A percentile compares a stretch with the other conserved stretches of the same genome.
Evolutionary conservation across 2,329 filamentous ascomycete genomes (phyloP).

Genomic region (Calonectria naviculata): DNA sequence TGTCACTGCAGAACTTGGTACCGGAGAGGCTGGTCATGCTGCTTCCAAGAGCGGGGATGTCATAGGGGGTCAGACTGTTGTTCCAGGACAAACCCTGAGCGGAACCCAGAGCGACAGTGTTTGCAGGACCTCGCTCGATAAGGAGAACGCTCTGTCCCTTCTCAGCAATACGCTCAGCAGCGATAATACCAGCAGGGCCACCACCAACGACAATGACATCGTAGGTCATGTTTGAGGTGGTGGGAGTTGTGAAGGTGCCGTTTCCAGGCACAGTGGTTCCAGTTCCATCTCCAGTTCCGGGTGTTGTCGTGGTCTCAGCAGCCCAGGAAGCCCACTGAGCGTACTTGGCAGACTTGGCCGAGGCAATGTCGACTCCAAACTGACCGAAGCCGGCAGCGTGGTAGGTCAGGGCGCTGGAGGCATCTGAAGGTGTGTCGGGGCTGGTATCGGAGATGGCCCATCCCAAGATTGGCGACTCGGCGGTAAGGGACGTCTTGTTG

Average conservation of each 20-base stretch:
- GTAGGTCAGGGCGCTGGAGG: slow-evolving; percentile 49
- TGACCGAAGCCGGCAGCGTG: slow-evolving; percentile 53
- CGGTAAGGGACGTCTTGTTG: slow-evolving; percentile 46
- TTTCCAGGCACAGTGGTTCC: slow-evolving; percentile 22
- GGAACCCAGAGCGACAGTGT: slow-evolving; percentile 37
- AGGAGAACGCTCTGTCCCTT: slow-evolving; percentile 36
- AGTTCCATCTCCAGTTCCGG: slow-evolving; percentile 23
- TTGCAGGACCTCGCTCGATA: slow-evolving; percentile 40
- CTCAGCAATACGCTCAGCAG: slow-evolving; percentile 39
- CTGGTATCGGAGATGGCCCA: slow-evolving; percentile 51
- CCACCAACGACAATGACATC: slow-evolving; percentile 41
- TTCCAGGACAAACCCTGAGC: slow-evolving; percentile 36
- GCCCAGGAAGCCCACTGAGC: slow-evolving; percentile 40
- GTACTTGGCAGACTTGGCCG: slow-evolving; percentile 46
- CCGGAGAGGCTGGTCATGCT: slow-evolving; percentile 36
- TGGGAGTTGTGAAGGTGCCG: slow-evolving; percentile 25
- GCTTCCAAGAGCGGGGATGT: slow-evolving; percentile 38
- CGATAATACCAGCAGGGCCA: slow-evolving; percentile 40
- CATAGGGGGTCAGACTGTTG: slow-evolving; percentile 35
- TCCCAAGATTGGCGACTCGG: slow-evolving; percentile 46
- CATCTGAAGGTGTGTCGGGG: slow-evolving; percentile 44
- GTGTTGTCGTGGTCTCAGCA: slow-evolving; percentile 26
- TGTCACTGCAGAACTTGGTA: slow-evolving; percentile 41
- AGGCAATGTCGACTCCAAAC: slow-evolving; percentile 46
- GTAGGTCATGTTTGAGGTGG: slow-evolving; percentile 36